Evolutionary conservation across 2,329 filamentous ascomycete species (phyloP).

Genomic region (Dactylellina sp.): DNA sequence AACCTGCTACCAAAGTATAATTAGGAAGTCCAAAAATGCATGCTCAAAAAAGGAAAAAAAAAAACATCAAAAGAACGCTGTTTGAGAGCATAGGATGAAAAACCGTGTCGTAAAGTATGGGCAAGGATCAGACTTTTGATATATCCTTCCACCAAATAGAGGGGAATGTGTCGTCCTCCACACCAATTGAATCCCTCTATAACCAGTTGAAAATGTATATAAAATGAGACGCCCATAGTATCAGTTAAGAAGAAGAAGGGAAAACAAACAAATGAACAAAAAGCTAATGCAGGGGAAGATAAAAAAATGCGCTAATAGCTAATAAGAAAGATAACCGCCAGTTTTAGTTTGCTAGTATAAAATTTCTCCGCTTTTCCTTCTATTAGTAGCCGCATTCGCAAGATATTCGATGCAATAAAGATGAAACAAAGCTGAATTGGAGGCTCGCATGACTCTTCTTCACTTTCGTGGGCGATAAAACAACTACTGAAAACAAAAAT

Average conservation of each 20-base stretch:
- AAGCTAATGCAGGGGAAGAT: conserved; percentile 4
- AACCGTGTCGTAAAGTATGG: neutral
- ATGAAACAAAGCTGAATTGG: neutral
- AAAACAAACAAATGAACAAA: conserved; percentile 14
- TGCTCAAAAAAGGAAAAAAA: neutral
- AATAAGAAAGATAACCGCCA: conserved; percentile 34
- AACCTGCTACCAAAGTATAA: neutral
- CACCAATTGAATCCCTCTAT: neutral
- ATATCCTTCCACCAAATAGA: neutral
- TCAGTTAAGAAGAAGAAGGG: too few relatives aligned
- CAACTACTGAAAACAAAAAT: neutral
- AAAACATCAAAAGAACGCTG: conserved; percentile 2
- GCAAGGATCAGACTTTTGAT: conserved; percentile 21
- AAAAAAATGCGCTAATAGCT: conserved; percentile 25
- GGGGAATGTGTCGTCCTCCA: neutral
- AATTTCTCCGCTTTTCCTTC: conserved; percentile 13
- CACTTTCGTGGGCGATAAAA: conserved; percentile 6
- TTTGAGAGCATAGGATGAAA: conserved; percentile 7
- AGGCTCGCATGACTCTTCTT: neutral
- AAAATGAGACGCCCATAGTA: conserved; percentile 26
- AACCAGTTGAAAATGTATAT: conserved; percentile 2
- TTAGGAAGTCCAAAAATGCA: neutral
- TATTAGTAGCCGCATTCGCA: neutral
- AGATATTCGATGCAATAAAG: conserved; percentile 4
- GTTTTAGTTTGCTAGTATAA: conserved; percentile 26